Evolutionary conservation across 176 grass and related monocot species (phyloP).

Genomic region (Melocanna baccifera): DNA sequence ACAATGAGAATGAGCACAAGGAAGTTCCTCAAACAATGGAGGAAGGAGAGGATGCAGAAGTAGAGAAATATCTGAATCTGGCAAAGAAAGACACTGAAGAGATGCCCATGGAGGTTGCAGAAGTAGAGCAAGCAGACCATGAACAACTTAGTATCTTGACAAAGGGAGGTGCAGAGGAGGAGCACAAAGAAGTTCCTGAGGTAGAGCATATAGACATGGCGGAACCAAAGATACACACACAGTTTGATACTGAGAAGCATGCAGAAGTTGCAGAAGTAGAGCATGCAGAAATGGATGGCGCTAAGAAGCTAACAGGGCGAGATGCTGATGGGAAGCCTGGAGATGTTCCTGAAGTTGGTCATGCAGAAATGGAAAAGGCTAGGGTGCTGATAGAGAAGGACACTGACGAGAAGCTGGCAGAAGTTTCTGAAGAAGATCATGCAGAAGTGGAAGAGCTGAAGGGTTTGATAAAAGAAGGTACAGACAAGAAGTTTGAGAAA

Average conservation of each 20-base stretch:
- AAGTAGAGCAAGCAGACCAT: slow-evolving; percentile 11
- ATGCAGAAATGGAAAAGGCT: slow-evolving; percentile 7
- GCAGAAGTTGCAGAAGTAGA: slow-evolving; percentile 4
- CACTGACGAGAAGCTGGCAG: background rate
- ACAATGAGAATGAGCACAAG: background rate
- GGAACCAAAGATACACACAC: background rate
- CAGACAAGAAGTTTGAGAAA: background rate
- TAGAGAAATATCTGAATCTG: background rate
- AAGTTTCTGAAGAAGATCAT: background rate
- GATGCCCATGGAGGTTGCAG: slow-evolving; percentile 23
- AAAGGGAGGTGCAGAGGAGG: background rate
- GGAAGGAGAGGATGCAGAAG: background rate
- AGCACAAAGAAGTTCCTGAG: slow-evolving; percentile 26
- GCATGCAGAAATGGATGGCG: background rate
- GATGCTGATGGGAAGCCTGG: background rate
- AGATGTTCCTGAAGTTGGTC: slow-evolving; percentile 1
- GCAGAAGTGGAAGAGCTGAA: background rate
- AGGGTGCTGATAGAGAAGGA: background rate
- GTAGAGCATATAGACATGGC: background rate
- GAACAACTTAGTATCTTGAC: slow-evolving; percentile 4
- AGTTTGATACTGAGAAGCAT: slow-evolving; percentile 1
- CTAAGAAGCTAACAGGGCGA: background rate
- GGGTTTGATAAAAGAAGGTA: background rate
- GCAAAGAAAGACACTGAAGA: slow-evolving; percentile 15
- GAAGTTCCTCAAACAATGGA: slow-evolving; percentile 20